Conservation (phyloP, 2,329 filamentous ascomycete genomes). For the Scedosporium boydii region DNA sequence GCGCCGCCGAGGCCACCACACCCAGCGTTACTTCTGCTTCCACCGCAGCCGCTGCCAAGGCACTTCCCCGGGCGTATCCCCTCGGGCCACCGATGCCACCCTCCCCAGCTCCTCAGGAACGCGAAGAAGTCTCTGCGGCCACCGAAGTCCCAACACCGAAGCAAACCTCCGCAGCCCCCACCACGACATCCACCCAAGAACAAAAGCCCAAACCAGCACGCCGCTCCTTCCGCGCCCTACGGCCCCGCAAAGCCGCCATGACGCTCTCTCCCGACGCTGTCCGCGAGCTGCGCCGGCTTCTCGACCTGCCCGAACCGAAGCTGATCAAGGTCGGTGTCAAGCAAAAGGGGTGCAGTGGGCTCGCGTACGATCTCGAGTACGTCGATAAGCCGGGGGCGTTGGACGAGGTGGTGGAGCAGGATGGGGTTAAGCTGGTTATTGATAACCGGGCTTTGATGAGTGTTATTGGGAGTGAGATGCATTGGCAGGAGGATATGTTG, state of each 20-base stretch:
- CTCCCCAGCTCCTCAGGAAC: neutral
- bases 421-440: constrained; percentile 90
- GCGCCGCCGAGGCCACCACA: neutral
- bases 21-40: neutral
- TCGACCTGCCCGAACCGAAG: constrained; percentile 82
- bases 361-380: constrained; percentile 90
- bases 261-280: constrained; percentile 74
- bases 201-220: neutral
- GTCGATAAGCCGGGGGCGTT: constrained; percentile 83
- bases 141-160: neutral
- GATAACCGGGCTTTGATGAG: constrained; percentile 97
- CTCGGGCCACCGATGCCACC: neutral
- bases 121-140: neutral
- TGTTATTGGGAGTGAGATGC: constrained; percentile 98
- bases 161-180: neutral
- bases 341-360: constrained; percentile 86
- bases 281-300: constrained; percentile 63
- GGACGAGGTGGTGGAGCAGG: constrained; percentile 89
- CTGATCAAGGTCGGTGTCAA: constrained; percentile 90
- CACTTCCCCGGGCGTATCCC: constrained; percentile 1
- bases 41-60: neutral
- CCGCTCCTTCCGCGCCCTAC: neutral
- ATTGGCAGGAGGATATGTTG: constrained; percentile 94
- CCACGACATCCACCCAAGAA: neutral
- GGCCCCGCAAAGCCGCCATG: constrained; percentile 81